A percentile compares a stretch with the other conserved stretches of the same genome.
Evolutionary conservation across 2,329 filamentous ascomycete species (phyloP).

Genomic region (Teratosphaeria epicoccoides): DNA sequence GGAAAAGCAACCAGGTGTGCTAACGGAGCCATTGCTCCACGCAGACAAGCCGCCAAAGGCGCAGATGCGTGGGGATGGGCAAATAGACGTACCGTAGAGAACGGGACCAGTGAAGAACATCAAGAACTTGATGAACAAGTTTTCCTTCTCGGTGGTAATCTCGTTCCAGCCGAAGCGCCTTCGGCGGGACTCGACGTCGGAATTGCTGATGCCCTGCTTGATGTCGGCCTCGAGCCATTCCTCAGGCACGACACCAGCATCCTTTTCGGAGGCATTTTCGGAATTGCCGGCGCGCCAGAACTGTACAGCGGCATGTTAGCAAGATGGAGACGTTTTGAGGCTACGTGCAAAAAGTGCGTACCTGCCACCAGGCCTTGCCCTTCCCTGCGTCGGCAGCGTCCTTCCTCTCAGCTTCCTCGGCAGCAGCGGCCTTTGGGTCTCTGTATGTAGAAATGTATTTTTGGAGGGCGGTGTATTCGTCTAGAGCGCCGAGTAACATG

Average conservation of each 20-base stretch:
- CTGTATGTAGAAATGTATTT: constrained; percentile 58
- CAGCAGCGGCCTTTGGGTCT: constrained; percentile 43
- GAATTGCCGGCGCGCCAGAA: constrained; percentile 41
- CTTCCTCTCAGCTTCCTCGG: constrained; percentile 27
- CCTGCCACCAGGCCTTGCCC: constrained; percentile 34
- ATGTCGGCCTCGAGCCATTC: constrained; percentile 62
- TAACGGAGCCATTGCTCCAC: constrained; percentile 12
- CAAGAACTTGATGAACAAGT: constrained; percentile 64
- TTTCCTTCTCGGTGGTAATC: constrained; percentile 62
- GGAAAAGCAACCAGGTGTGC: constrained; percentile 12
- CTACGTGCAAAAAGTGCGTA: not conserved
- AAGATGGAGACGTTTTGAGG: not conserved
- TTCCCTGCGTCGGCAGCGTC: constrained; percentile 43
- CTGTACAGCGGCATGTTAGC: constrained; percentile 21
- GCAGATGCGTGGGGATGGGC: constrained; percentile 1
- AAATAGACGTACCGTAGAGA: constrained; percentile 54
- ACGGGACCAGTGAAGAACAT: constrained; percentile 67
- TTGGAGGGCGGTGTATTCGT: constrained; percentile 56
- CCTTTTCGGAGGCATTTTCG: constrained; percentile 21
- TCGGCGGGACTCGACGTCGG: constrained; percentile 53
- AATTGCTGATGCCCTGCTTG: constrained; percentile 48
- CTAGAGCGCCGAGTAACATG: constrained; percentile 25
- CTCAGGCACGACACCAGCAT: constrained; percentile 42
- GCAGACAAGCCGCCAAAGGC: constrained; percentile 6
- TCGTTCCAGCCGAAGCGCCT: constrained; percentile 62